phyloP scores from a whole-genome alignment of 345 rosid species.

The Salix dunnii region DNA sequence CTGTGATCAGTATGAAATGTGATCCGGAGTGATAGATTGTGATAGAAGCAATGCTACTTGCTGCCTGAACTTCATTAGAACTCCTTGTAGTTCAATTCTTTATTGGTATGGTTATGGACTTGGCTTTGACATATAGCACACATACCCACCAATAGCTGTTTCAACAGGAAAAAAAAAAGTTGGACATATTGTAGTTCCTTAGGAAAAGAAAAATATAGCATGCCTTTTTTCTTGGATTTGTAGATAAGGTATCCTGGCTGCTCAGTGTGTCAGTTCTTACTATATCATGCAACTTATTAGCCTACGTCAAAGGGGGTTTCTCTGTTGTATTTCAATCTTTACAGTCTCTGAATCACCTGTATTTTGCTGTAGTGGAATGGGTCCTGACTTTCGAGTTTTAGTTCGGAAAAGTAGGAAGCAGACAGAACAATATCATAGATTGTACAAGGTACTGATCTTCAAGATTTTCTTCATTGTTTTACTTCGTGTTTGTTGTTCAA shows the following conservation, averaged over 20 bases:
- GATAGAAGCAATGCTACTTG: background rate
- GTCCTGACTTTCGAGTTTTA: slow-evolving; percentile 90
- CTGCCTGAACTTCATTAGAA: background rate
- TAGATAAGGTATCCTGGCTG: background rate
- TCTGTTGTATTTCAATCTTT: background rate
- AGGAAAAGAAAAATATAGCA: background rate
- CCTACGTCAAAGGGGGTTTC: background rate
- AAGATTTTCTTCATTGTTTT: background rate
- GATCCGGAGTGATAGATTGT: background rate
- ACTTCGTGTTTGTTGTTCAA: background rate
- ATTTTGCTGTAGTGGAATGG: slow-evolving; percentile 73
- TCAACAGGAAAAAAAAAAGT: background rate
- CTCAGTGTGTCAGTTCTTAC: background rate
- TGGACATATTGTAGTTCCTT: background rate
- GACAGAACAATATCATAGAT: slow-evolving; percentile 76
- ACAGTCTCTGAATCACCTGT: background rate
- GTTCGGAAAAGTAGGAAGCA: slow-evolving; percentile 96
- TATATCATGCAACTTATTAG: background rate
- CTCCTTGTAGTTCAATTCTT: background rate
- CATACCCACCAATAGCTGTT: background rate
- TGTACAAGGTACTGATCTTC: slow-evolving; percentile 57
- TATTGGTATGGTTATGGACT: background rate
- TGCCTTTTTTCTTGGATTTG: background rate
- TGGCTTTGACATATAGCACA: background rate
- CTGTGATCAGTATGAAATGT: background rate